Evolutionary conservation across 1,284 basidiomycete species (phyloP).

Genomic region (Cutaneotrichosporon sp.): DNA sequence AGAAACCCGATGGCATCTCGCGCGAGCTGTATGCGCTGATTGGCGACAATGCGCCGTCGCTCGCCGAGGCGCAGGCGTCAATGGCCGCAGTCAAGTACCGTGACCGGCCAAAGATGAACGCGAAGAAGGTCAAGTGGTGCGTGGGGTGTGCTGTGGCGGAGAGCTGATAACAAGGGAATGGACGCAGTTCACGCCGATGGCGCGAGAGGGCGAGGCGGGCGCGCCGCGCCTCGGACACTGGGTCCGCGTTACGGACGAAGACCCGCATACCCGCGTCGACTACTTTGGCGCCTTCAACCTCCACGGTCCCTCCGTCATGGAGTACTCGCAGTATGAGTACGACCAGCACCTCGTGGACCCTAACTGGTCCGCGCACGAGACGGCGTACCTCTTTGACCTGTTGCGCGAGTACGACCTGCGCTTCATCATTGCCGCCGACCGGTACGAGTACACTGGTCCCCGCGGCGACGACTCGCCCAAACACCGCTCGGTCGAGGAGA

Average conservation of each 20-base stretch:
- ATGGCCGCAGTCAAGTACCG: conserved; percentile 64
- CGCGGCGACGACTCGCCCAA: conserved; percentile 31
- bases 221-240: conserved; percentile 35
- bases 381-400: conserved; percentile 82
- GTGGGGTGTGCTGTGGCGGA: conserved; percentile 29
- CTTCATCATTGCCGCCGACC: conserved; percentile 85
- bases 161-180: conserved; percentile 59
- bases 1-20: conserved; percentile 82
- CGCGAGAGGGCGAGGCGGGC: conserved; percentile 14
- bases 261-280: conserved; percentile 28
- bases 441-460: conserved; percentile 62
- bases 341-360: conserved; percentile 67
- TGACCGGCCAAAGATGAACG: conserved; percentile 59
- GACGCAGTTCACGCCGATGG: conserved; percentile 56
- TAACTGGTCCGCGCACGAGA: conserved; percentile 91
- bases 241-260: conserved; percentile 34
- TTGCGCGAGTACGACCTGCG: conserved; percentile 79
- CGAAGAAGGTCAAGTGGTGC: conserved; percentile 56
- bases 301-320: conserved; percentile 57
- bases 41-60: conserved; percentile 79
- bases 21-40: conserved; percentile 90
- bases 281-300: conserved; percentile 42
- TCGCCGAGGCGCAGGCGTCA: conserved; percentile 51
- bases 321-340: conserved; percentile 90
- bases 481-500: conserved; percentile 70